Evolutionary conservation across 1,139 yeast genomes (phyloP).

Genomic region (Geotrichum restrictum): DNA sequence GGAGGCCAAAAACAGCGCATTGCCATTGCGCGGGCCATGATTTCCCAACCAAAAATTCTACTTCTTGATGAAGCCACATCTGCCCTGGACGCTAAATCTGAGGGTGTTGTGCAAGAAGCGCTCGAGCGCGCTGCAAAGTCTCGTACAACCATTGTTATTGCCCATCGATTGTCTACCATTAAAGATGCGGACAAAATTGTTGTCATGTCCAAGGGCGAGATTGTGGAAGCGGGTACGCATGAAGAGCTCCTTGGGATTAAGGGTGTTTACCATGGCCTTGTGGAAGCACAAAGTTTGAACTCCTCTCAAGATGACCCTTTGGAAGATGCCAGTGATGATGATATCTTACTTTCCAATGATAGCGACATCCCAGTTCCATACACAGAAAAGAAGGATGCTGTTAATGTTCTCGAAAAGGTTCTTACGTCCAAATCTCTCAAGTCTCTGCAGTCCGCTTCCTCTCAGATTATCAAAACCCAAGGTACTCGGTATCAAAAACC

Average conservation of each 20-base stretch:
- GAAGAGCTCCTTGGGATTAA: conserved; percentile 35
- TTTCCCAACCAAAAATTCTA: conserved; percentile 58
- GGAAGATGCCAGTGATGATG: conserved; percentile 10
- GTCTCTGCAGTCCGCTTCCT: conserved; percentile 12
- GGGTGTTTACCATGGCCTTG: conserved; percentile 39
- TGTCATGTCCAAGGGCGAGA: conserved; percentile 43
- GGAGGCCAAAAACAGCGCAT: conserved; percentile 93
- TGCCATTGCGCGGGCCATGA: conserved; percentile 78
- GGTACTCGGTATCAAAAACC: neutral
- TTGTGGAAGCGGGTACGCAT: conserved; percentile 45
- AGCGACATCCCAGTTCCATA: neutral
- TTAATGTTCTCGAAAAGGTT: conserved; percentile 1
- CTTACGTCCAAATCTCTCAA: conserved; percentile 2
- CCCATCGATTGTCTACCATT: conserved; percentile 74
- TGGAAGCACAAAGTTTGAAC: conserved; percentile 38
- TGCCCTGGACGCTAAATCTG: conserved; percentile 71
- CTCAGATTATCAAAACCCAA: neutral
- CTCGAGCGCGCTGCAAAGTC: conserved; percentile 58
- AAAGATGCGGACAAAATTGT: conserved; percentile 48
- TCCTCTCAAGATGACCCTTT: conserved; percentile 19
- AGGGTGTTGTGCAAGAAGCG: conserved; percentile 50
- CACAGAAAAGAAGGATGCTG: neutral
- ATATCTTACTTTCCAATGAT: neutral
- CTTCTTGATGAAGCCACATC: conserved; percentile 75
- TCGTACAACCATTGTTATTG: conserved; percentile 74